Evolutionary conservation across 495 filamentous ascomycete species (phyloP).

Genomic region (Aspergillus carlsbadensis): DNA sequence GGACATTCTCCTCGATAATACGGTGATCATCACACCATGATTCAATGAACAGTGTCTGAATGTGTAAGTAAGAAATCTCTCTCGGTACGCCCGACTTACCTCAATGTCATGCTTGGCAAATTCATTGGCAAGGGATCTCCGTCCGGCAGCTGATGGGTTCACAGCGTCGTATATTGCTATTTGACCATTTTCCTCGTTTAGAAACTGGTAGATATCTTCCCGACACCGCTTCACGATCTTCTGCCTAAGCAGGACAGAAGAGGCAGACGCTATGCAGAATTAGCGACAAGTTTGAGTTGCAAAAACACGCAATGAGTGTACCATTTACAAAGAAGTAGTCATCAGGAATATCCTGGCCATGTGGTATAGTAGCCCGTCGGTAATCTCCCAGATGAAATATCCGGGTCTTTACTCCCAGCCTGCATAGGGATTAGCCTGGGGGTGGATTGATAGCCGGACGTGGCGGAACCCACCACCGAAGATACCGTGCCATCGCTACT

Average conservation of each 20-base stretch:
- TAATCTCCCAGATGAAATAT: slow-evolving; percentile 99
- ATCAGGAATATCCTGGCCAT: slow-evolving; percentile 83
- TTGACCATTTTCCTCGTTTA: slow-evolving; percentile 96
- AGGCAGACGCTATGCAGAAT: slow-evolving; percentile 61
- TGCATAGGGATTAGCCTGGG: slow-evolving; percentile 34
- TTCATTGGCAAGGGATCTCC: slow-evolving; percentile 85
- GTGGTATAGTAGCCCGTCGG: slow-evolving; percentile 83
- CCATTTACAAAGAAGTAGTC: slow-evolving; percentile 98
- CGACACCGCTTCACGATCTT: slow-evolving; percentile 97
- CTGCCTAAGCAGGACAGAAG: slow-evolving; percentile 84
- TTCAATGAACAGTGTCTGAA: slow-evolving; percentile 90
- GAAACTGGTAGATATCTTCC: slow-evolving; percentile 93
- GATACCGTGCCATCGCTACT: slow-evolving; percentile 90
- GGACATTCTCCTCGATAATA: slow-evolving; percentile 96
- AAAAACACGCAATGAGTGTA: slow-evolving; percentile 24
- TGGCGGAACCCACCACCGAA: slow-evolving; percentile 70
- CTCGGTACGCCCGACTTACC: slow-evolving; percentile 42
- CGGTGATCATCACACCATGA: slow-evolving; percentile 89
- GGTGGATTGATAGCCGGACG: background rate
- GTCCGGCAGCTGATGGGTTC: slow-evolving; percentile 84
- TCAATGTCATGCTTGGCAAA: slow-evolving; percentile 95
- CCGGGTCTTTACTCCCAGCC: slow-evolving; percentile 96
- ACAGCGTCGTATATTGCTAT: slow-evolving; percentile 99
- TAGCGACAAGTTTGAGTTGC: background rate
- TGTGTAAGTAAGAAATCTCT: background rate